Conservation (phyloP, 1,284 basidiomycete genomes). For the Cystobasidium pallidum region DNA sequence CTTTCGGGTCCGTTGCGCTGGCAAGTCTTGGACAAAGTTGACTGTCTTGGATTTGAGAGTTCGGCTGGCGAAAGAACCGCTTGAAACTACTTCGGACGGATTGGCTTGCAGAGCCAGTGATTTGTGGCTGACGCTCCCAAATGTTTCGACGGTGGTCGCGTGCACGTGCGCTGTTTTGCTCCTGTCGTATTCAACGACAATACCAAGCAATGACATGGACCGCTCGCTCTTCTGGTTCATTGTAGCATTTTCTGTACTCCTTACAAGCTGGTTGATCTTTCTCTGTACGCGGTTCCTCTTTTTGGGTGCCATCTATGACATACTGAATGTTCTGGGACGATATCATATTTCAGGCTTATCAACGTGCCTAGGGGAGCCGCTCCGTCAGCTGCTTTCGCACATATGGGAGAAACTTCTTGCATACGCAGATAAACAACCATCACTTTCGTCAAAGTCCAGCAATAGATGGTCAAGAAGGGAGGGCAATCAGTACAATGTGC, state of each 20-base stretch:
- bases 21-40: too few species aligned
- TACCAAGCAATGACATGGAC: conserved; percentile 16
- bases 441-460: neutral
- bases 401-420: conserved; percentile 25
- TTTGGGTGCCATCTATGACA: neutral
- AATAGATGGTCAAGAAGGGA: conserved; percentile 21
- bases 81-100: too few species aligned
- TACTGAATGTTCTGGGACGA: neutral
- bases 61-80: too few species aligned
- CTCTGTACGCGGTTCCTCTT: conserved; percentile 3
- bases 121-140: too few species aligned
- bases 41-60: too few species aligned
- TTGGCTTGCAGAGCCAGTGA: too few species aligned
- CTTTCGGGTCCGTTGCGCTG: too few species aligned
- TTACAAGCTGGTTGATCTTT: conserved; percentile 28
- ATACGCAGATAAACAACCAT: conserved; percentile 35
- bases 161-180: too few species aligned
- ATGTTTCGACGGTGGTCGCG: too few species aligned
- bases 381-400: conserved; percentile 14
- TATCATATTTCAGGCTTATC: conserved; percentile 18
- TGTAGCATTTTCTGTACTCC: conserved; percentile 17
- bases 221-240: conserved; percentile 35
- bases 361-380: conserved; percentile 39
- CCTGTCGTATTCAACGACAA: too few species aligned
- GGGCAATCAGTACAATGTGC: neutral